Base-by-base conservation (phyloP, 2,329 filamentous ascomycete genomes). In the Tolypocladium pustulatum region DNA sequence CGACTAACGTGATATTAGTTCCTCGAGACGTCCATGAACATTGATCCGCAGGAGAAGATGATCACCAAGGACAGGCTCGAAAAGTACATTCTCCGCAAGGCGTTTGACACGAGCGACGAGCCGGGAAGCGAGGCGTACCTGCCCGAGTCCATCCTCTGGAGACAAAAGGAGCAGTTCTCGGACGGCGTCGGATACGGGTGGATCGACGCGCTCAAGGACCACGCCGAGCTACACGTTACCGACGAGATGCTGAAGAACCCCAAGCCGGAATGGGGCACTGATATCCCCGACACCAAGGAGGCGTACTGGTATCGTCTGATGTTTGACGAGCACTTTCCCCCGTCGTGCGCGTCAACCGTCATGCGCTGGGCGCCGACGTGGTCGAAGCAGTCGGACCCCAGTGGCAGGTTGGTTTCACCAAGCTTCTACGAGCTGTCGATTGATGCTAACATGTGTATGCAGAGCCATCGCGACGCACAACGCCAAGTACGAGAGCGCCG, bases 201-300 rank as follows among this genome's bases (percentile, higher is more conserved):
- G 94, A 99, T 99, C 71, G 94, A 99, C 70, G 89, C 87, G 8
- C 85, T 99, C 68, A 97, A 97, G 82, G 94, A 97, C 76, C 90
- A 88, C 69, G 94, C 94, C 38, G 91, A 95, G 76, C 74, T 86
- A 64, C 85, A 94, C 59, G 88, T 99, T 58, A 96, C 90, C 22
- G 93, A 99, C 70, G 93, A 97, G 81, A 92, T 95, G 86, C 91
- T 97, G 89, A 91, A 92, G 82, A 93, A 95, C 84, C 93, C 94
- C 63, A 97, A 96, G 82, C 84, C 90, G 15, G 91, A 97, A 75
- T 99, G 95, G 95, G 93, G 91, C 56, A 76, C 78, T 68, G 95
- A 99, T 70, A 84, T 96, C 62, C 95, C 94, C 12, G 92, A 97
- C 70, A 92, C 88, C 70, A 99, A 99, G 83, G 94, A 99, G 78